Evolutionary conservation across 352 stramenopile species (phyloP).

Genomic region (Globisporangium iwayamae): DNA sequence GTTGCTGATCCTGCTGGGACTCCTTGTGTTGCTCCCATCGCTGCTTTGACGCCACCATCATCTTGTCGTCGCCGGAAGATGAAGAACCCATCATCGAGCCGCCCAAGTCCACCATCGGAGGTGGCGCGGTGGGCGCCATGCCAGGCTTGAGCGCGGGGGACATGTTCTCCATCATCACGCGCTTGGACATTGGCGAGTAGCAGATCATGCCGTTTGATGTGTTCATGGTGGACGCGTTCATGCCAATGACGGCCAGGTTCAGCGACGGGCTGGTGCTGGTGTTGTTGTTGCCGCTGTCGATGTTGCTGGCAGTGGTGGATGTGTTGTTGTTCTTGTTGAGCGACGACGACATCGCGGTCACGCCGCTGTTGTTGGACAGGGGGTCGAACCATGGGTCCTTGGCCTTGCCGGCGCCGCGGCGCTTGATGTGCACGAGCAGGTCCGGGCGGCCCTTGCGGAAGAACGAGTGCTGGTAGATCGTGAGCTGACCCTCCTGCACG

Average conservation of each 20-base stretch:
- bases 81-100: constrained; percentile 22
- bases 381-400: constrained; percentile 86
- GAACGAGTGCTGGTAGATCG: constrained; percentile 85
- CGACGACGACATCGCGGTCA: not conserved
- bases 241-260: constrained; percentile 20
- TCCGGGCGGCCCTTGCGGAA: constrained; percentile 81
- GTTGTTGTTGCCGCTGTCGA: not conserved
- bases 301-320: not conserved
- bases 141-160: constrained; percentile 75
- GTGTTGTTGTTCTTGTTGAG: not conserved
- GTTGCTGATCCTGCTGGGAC: not conserved
- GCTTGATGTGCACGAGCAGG: constrained; percentile 83
- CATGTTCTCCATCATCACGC: constrained; percentile 81
- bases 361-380: constrained; percentile 25
- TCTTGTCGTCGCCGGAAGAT: constrained; percentile 10
- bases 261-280: constrained; percentile 11
- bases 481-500: constrained; percentile 81
- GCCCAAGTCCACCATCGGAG: constrained; percentile 60
- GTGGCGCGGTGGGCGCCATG: constrained; percentile 37
- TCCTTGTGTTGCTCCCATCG: constrained; percentile 36
- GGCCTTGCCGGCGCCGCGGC: constrained; percentile 72
- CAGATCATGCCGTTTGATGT: constrained; percentile 39
- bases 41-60: constrained; percentile 23
- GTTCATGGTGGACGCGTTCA: constrained; percentile 25
- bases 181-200: constrained; percentile 80